Evolutionary conservation across 148 eudicot species (phyloP).

Genomic region (Nepenthes gracilis): DNA sequence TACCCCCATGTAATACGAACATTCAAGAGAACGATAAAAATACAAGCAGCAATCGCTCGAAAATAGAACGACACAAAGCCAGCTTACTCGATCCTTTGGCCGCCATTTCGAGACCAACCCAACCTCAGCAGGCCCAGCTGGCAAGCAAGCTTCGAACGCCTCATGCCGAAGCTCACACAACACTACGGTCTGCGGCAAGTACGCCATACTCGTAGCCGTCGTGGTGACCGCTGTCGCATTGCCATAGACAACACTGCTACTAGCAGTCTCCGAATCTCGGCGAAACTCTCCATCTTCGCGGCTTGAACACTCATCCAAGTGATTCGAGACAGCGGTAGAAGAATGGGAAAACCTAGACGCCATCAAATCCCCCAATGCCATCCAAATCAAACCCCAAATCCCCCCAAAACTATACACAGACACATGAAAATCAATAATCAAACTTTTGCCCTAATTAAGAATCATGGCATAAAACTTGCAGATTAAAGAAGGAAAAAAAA

Average conservation of each 20-base stretch:
- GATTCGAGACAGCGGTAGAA: constrained; percentile 35
- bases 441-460: constrained; percentile 2
- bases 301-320: constrained; percentile 29
- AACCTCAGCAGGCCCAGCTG: constrained; percentile 59
- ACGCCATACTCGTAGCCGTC: constrained; percentile 49
- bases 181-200: constrained; percentile 64
- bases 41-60: background rate
- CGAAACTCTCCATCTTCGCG: constrained; percentile 15
- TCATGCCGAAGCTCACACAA: constrained; percentile 80
- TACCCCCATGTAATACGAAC: background rate
- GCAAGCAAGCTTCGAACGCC: constrained; percentile 50
- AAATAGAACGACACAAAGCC: background rate
- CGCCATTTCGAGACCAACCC: constrained; percentile 88
- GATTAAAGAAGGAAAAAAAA: background rate
- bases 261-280: constrained; percentile 31
- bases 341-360: constrained; percentile 58
- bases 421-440: constrained; percentile 1
- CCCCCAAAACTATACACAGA: constrained; percentile 9
- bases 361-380: constrained; percentile 96
- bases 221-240: constrained; percentile 7
- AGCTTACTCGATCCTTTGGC: constrained; percentile 65
- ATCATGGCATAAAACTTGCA: background rate
- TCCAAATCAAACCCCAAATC: constrained; percentile 27
- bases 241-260: constrained; percentile 19
- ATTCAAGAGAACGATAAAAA: background rate